A percentile compares a stretch with the other conserved stretches of the same genome.
phyloP scores from a whole-genome alignment of 1,284 basidiomycete species.

The Mycosarcoma maydis region DNA sequence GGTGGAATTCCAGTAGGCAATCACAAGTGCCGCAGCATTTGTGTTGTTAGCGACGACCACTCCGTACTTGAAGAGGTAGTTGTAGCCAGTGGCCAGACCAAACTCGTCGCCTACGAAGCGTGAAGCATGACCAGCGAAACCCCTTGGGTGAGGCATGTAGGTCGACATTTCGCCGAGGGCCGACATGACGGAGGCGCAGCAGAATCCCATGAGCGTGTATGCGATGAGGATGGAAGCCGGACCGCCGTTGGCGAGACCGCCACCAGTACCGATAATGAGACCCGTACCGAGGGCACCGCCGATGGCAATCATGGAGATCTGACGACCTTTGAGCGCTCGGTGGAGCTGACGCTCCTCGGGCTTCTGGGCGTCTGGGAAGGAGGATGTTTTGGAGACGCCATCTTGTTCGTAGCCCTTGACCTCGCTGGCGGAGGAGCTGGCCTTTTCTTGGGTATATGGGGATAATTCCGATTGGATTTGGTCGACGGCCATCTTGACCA shows the following conservation, averaged over 20 bases:
- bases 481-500: conserved; percentile 16
- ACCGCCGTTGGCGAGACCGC: conserved; percentile 68
- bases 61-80: conserved; percentile 48
- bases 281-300: conserved; percentile 71
- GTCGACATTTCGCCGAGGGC: conserved; percentile 69
- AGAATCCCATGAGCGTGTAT: conserved; percentile 66
- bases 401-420: conserved; percentile 33
- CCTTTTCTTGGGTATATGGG: conserved; percentile 30
- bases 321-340: conserved; percentile 69
- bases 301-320: conserved; percentile 74
- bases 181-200: conserved; percentile 52
- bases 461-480: conserved; percentile 6
- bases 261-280: conserved; percentile 76
- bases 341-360: conserved; percentile 51
- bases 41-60: conserved; percentile 42
- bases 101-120: conserved; percentile 69
- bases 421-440: conserved; percentile 14
- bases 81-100: conserved; percentile 66
- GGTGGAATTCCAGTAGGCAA: conserved; percentile 40
- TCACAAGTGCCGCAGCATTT: conserved; percentile 29
- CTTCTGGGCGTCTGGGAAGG: conserved; percentile 12
- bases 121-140: conserved; percentile 68
- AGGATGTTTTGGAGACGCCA: conserved; percentile 10
- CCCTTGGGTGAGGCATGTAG: conserved; percentile 68
- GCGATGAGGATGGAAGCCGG: conserved; percentile 69